A percentile compares a stretch with the other conserved stretches of the same genome.
Conservation (phyloP, 805 yeast species). For the Metschnikowia arizonensis region DNA sequence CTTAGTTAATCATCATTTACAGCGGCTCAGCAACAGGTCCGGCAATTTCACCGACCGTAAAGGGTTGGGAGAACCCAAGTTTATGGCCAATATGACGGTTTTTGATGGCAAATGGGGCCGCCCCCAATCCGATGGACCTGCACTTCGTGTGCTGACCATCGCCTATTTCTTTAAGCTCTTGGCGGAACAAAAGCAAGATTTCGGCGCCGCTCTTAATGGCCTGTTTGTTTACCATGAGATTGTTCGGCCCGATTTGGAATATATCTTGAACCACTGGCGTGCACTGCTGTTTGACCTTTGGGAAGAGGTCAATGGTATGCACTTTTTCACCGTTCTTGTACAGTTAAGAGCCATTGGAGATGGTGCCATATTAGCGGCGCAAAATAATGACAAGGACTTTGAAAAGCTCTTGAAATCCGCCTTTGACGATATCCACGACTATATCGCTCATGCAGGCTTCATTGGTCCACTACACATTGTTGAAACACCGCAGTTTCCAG, state of each 20-base stretch:
- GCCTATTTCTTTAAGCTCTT: conserved; percentile 50
- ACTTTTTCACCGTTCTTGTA: conserved; percentile 73
- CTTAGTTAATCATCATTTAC: conserved; percentile 53
- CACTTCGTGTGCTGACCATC: conserved; percentile 67
- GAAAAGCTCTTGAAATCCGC: background rate
- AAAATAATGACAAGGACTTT: conserved; percentile 10
- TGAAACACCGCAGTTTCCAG: conserved; percentile 56
- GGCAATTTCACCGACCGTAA: conserved; percentile 52
- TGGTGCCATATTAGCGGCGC: conserved; percentile 44
- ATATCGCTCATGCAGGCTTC: conserved; percentile 41
- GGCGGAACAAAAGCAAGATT: conserved; percentile 19
- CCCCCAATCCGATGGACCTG: conserved; percentile 96
- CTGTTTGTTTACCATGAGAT: conserved; percentile 48
- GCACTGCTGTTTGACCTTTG: conserved; percentile 77
- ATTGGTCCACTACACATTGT: conserved; percentile 17
- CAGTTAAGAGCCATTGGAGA: conserved; percentile 66
- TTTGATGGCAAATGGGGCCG: conserved; percentile 81
- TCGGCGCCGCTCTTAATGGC: conserved; percentile 27
- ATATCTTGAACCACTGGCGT: conserved; percentile 59
- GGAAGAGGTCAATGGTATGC: conserved; percentile 80
- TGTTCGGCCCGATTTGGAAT: conserved; percentile 67
- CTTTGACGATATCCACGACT: conserved; percentile 35
- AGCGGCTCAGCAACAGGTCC: conserved; percentile 62
- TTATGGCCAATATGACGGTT: conserved; percentile 57
- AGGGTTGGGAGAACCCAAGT: conserved; percentile 91